These are phyloP conservation scores for Beverwykella pulmonaria DNA, from an alignment of 495 filamentous ascomycete species.

Conservation along the genomic window DNA sequence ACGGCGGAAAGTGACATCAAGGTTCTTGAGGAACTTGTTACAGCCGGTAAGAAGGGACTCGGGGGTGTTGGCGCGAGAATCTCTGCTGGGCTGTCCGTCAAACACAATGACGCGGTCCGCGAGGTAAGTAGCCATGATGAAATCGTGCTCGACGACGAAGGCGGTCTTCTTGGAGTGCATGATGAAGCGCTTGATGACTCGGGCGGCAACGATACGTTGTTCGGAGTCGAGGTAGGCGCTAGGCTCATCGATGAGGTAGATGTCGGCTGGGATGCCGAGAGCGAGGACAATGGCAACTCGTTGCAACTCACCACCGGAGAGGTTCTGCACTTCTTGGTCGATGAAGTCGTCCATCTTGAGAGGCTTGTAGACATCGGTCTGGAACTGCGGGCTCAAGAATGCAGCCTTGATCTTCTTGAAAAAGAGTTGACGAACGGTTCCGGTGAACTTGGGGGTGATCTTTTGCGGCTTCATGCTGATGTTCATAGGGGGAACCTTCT, in stretches of 20 bases:
- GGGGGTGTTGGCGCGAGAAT: conserved; percentile 83
- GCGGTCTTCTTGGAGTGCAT: conserved; percentile 99
- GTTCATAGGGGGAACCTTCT: conserved; percentile 85
- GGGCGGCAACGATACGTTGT: conserved; percentile 94
- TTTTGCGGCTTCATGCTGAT: conserved; percentile 99
- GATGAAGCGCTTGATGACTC: conserved; percentile 99
- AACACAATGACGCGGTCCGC: conserved; percentile 99
- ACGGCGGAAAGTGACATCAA: conserved; percentile 97
- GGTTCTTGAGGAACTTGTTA: conserved; percentile 92
- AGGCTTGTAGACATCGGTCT: conserved; percentile 99
- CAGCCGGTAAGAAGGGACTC: conserved; percentile 93
- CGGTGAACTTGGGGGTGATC: conserved; percentile 95
- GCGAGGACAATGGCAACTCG: conserved; percentile 97
- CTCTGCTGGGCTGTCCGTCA: conserved; percentile 85
- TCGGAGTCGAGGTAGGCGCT: conserved; percentile 86
- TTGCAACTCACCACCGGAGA: conserved; percentile 98
- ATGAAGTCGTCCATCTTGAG: conserved; percentile 98
- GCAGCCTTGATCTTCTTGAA: conserved; percentile 97
- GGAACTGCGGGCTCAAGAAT: conserved; percentile 95
- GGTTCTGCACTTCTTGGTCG: conserved; percentile 97
- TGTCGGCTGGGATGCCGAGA: conserved; percentile 92
- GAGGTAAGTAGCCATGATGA: conserved; percentile 98
- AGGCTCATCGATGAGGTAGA: conserved; percentile 95
- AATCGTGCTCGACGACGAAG: conserved; percentile 99
- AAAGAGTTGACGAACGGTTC: conserved; percentile 91